Conservation (phyloP, 768 basidiomycete genomes). For the Mycena pura region DNA sequence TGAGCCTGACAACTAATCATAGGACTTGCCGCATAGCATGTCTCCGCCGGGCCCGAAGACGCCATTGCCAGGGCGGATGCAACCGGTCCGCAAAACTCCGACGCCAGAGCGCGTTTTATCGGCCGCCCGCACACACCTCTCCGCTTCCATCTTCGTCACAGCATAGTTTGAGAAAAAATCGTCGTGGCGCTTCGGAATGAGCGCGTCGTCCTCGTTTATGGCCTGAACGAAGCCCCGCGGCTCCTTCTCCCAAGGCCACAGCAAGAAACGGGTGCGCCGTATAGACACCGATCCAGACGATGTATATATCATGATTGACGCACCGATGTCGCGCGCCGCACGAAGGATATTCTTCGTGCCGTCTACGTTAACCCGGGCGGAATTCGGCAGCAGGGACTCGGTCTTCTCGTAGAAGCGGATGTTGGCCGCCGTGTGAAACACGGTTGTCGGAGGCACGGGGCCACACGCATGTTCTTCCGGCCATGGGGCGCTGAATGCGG, state of each 20-base stretch:
- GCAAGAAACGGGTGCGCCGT: conserved; percentile 62
- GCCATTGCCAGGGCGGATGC: conserved; percentile 80
- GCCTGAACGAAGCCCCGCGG: conserved; percentile 66
- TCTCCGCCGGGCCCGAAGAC: conserved; percentile 81
- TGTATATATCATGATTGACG: conserved; percentile 67
- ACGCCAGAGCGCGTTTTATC: conserved; percentile 32
- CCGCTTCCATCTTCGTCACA: conserved; percentile 65
- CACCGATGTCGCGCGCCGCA: conserved; percentile 62
- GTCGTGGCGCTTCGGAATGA: conserved; percentile 58
- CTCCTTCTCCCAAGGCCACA: conserved; percentile 78
- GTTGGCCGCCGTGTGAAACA: conserved; percentile 80
- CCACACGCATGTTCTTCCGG: conserved; percentile 42
- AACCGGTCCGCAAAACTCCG: conserved; percentile 65
- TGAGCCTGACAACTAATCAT: background rate
- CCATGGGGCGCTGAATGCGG: conserved; percentile 74
- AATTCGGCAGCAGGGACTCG: conserved; percentile 54
- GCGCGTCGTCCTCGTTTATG: conserved; percentile 64
- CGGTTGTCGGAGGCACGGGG: conserved; percentile 53
- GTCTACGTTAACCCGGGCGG: conserved; percentile 66
- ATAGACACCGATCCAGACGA: conserved; percentile 75
- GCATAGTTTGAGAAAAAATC: conserved; percentile 85
- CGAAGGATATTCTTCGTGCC: conserved; percentile 74
- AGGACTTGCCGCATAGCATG: conserved; percentile 52
- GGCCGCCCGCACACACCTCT: conserved; percentile 48
- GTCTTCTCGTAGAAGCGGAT: conserved; percentile 81